Conservation (phyloP, 768 basidiomycete genomes). For the Scleroderma citrinum region DNA sequence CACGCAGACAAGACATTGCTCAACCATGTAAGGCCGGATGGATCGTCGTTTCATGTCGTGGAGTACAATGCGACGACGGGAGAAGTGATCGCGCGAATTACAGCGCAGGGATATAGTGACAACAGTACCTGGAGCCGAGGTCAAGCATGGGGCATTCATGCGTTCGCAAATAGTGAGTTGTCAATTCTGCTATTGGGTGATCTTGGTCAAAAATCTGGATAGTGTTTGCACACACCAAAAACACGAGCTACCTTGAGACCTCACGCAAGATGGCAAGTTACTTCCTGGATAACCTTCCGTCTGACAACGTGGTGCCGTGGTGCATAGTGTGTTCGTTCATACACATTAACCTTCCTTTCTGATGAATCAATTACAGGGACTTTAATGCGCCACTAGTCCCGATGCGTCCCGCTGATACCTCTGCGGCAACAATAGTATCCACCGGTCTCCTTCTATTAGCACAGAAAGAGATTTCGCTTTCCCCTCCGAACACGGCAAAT, state of each 20-base stretch:
- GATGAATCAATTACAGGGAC: conserved; percentile 42
- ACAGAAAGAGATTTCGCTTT: conserved; percentile 30
- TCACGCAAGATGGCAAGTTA: conserved; percentile 52
- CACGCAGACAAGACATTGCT: conserved; percentile 64
- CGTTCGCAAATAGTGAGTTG: conserved; percentile 19
- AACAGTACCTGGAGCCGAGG: conserved; percentile 28
- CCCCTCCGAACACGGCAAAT: conserved; percentile 23
- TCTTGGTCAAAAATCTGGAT: background rate
- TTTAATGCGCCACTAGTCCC: conserved; percentile 61
- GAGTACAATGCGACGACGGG: conserved; percentile 66
- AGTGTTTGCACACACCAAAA: conserved; percentile 57
- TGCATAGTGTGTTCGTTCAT: conserved; percentile 44
- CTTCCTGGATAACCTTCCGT: conserved; percentile 55
- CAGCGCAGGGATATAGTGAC: conserved; percentile 40
- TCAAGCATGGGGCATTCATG: conserved; percentile 26
- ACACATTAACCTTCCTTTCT: background rate
- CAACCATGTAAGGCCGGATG: conserved; percentile 62
- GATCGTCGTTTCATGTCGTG: conserved; percentile 48
- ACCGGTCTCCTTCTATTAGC: conserved; percentile 56
- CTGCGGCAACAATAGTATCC: conserved; percentile 59
- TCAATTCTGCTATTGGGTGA: no score
- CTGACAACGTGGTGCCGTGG: conserved; percentile 66
- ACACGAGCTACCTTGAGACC: conserved; percentile 51
- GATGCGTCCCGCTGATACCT: conserved; percentile 60
- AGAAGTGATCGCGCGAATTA: conserved; percentile 18